Evolutionary conservation across 257 asterid genomes (phyloP).

Genomic region (Capsicum chinense): DNA sequence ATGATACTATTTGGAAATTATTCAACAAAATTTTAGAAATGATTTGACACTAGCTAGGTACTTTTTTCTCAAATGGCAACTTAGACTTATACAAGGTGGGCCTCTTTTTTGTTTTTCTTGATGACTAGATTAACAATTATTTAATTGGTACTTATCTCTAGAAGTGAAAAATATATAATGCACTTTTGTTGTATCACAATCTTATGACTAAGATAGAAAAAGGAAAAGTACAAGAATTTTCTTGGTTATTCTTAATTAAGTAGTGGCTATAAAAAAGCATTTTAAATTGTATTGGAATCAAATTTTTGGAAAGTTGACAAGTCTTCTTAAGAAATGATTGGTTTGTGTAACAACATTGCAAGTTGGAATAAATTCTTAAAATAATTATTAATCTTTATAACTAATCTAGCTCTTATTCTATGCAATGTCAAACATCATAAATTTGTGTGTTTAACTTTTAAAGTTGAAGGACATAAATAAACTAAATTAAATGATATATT

Average conservation of each 20-base stretch:
- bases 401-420: background rate
- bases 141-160: background rate
- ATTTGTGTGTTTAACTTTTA: too few relatives aligned
- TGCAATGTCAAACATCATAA: background rate
- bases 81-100: background rate
- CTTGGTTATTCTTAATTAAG: background rate
- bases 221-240: background rate
- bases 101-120: background rate
- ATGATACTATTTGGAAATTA: background rate
- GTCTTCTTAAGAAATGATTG: slow-evolving; percentile 1
- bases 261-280: background rate
- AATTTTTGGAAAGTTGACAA: background rate
- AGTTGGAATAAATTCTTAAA: background rate
- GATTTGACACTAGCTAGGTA: background rate
- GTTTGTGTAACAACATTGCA: background rate
- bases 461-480: too few relatives aligned
- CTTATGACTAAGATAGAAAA: background rate
- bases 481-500: too few relatives aligned
- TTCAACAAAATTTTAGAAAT: background rate
- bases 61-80: background rate
- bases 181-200: background rate
- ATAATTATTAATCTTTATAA: background rate
- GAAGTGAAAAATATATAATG: background rate
- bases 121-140: background rate
- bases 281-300: slow-evolving; percentile 4